A percentile compares a stretch with the other conserved stretches of the same genome.
These are phyloP conservation scores for Puccinia brachypodii DNA, from an alignment of 1,284 basidiomycete genomes.

Conservation along the genomic window DNA sequence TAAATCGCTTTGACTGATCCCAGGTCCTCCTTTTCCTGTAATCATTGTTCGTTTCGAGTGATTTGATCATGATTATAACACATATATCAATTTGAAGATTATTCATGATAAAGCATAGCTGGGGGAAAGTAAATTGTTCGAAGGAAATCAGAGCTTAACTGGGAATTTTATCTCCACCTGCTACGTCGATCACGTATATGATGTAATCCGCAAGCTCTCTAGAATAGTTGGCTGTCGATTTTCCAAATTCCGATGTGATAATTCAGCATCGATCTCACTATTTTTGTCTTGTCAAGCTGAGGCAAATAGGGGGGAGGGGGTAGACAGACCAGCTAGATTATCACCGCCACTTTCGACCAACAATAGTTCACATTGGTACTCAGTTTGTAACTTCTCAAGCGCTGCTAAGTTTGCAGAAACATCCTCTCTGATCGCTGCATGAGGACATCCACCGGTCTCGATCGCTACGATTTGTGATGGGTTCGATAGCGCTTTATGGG, in stretches of 20 bases:
- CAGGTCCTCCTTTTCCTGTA: constrained; percentile 80
- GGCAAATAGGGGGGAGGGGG: not conserved
- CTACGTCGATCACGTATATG: constrained; percentile 74
- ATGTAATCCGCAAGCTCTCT: constrained; percentile 96
- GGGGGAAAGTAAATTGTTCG: not conserved
- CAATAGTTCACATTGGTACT: constrained; percentile 60
- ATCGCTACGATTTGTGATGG: constrained; percentile 84
- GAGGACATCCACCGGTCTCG: constrained; percentile 68
- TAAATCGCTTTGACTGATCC: constrained; percentile 82
- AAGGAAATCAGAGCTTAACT: constrained; percentile 57
- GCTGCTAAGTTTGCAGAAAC: constrained; percentile 96
- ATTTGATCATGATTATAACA: not conserved
- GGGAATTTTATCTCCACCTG: constrained; percentile 91
- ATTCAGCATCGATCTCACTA: not conserved
- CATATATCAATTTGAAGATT: not conserved
- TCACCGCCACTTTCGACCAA: constrained; percentile 90
- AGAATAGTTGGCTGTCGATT: constrained; percentile 72
- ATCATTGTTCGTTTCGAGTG: not conserved
- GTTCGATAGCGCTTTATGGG: constrained; percentile 79
- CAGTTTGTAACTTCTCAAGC: constrained; percentile 90
- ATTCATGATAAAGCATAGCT: not conserved
- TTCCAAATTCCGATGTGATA: not conserved
- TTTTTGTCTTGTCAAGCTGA: not conserved
- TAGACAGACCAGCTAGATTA: constrained; percentile 68
- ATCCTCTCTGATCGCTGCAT: constrained; percentile 69